Evolutionary conservation across 805 yeast genomes (phyloP), one percentile per base, ranked within the genome.

Genomic region (Yarrowia sp.): DNA sequence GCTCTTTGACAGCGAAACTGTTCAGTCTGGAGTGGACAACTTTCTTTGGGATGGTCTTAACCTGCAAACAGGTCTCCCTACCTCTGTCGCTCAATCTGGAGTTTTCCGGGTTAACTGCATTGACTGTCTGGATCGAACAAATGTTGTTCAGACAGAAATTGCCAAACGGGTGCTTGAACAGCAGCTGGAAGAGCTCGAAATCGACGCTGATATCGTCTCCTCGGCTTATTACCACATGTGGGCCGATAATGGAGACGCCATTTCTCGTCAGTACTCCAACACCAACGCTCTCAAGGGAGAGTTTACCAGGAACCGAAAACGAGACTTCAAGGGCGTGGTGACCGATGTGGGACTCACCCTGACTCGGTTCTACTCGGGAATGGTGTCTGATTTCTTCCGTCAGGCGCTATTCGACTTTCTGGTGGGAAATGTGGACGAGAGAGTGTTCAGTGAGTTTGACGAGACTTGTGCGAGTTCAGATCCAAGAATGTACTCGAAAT

Each of bases 221-320:
- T 48, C 68, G 46, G 19, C 45, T 22, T 80, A 75, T 68, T 80
- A 81, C 42, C 70, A 75, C 52, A 56, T 82, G 11, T 87, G 91
- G 91, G 91, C 91, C 1, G 89, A 87, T 73, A 86, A 87, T 74
- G 91, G 90, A 1, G 90, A 87, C 73, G 86, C 84, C 22, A 84
- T 87, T 35, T 86, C 90, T 11, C 85, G 82, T 58, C 88, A 86
- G 70, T 87, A 87, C 73, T 84, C 88, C 2, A 83, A 85, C 5
- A 85, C 89, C 0, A 83, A 82, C 74, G 88, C 88, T 0, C 75
- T 85, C 70, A 83, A 82, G 70, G 85, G 85, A 8, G 85, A 82
- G 67, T 82, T 75, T 70, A 83, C 84, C 0, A 71, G 85, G 69
- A 80, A 83, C 0, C 77, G 80, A 15, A 78, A 80, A 69, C 75